Base-by-base conservation (phyloP, 2,329 filamentous ascomycete genomes). In the Fusarium redolens region DNA sequence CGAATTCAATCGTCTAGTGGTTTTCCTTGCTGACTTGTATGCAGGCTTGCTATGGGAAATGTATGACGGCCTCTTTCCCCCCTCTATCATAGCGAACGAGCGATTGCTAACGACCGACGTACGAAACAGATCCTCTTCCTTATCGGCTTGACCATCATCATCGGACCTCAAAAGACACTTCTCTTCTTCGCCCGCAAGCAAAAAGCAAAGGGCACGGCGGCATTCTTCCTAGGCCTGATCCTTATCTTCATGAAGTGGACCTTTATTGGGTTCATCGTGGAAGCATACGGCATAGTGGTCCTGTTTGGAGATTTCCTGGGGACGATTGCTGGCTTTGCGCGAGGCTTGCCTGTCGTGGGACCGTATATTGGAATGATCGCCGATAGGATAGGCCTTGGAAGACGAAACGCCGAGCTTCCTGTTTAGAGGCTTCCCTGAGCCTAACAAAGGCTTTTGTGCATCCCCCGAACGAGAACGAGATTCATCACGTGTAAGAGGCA, bases 221-320 rank as follows among this genome's bases (percentile, higher is more conserved):
- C 95, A 20, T 99, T 99, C 85, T 92, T 93, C 77, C 85, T 86
- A 7, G 96, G 96, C 18, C 92, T 99, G 43, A 78, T 91, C 14
- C 88, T 99, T 22, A 99, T 99, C 76, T 86, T 99, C 43, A 82
- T 97, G 78, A 90, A 93, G 69, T 99, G 96, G 95, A 93, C 96
- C 1, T 88, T 99, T 61, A 89, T 96, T 71, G 96, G 96, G 33
- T 99, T 99, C 84, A 78, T 92, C 65, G 89, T 98, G 76, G 96
- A 99, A 83, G 83, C 96, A 7, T 98, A 98, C 83, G 96, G 96
- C 35, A 96, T 99, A 74, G 89, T 97, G 75, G 89, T 98, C 57
- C 85, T 99, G 40, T 99, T 99, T 84, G 96, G 96, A 40, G 96
- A 99, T 83, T 98, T 98, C 84, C 88, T 98, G 66, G 93, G 95